phyloP scores from a whole-genome alignment of 345 rosid species.

The Euphorbia lathyris region DNA sequence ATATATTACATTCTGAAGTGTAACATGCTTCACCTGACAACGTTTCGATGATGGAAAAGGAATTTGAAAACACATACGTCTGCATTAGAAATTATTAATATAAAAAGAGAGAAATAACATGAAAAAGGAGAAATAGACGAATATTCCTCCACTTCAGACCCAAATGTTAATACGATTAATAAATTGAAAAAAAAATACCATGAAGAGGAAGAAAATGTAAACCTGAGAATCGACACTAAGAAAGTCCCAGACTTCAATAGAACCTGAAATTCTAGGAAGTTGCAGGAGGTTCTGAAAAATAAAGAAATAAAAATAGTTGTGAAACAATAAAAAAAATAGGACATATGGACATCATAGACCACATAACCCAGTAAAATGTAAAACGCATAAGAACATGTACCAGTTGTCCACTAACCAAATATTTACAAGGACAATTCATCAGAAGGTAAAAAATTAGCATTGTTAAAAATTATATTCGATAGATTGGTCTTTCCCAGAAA shows the following conservation, averaged over 20 bases:
- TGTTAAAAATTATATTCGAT: not conserved
- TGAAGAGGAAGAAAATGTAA: constrained; percentile 19
- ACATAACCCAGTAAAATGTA: constrained; percentile 8
- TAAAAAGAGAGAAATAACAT: constrained; percentile 10
- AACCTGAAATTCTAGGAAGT: constrained; percentile 88
- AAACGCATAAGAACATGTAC: not conserved
- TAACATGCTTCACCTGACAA: constrained; percentile 59
- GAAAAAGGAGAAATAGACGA: not conserved
- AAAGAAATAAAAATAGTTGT: constrained; percentile 10
- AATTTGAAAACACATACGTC: constrained; percentile 90
- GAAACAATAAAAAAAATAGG: constrained; percentile 3
- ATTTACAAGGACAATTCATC: not conserved
- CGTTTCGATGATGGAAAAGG: constrained; percentile 91
- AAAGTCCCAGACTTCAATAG: constrained; percentile 99
- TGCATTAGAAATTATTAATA: constrained; percentile 40
- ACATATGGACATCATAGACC: not conserved
- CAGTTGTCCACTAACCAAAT: not conserved
- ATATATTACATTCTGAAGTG: constrained; percentile 17
- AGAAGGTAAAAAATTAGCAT: not conserved
- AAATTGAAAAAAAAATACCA: not conserved
- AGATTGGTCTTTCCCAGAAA: not conserved
- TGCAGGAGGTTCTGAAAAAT: constrained; percentile 75
- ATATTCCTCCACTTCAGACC: not conserved
- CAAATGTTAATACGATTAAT: not conserved
- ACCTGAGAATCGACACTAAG: constrained; percentile 99